phyloP scores from a whole-genome alignment of 108 stramenopile genomes.

The Skeletonema potamos region DNA sequence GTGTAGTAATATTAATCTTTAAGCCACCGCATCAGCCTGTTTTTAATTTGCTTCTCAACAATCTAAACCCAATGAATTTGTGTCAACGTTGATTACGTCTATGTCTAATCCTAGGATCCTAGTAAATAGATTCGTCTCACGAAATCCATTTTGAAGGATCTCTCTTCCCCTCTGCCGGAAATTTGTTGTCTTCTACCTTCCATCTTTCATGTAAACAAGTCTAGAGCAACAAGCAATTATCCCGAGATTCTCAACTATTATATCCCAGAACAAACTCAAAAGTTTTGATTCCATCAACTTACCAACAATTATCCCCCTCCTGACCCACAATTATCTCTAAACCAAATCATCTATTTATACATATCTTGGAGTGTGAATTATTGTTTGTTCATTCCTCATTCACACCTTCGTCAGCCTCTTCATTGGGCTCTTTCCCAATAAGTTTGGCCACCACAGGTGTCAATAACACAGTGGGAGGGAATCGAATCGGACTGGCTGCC shows the following conservation, averaged over 20 bases:
- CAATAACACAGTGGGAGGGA: conserved; percentile 94
- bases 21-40: background rate
- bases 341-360: background rate
- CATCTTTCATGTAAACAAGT: background rate
- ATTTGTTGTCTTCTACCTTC: background rate
- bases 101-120: background rate
- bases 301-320: background rate
- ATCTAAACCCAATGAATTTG: background rate
- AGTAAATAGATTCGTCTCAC: background rate
- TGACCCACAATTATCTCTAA: background rate
- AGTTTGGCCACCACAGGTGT: conserved; percentile 94
- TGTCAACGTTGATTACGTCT: background rate
- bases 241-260: background rate
- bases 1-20: no score
- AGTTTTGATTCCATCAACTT: background rate
- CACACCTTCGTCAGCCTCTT: conserved; percentile 25
- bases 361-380: background rate
- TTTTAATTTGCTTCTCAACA: background rate
- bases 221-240: background rate
- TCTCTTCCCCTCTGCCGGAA: background rate
- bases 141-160: background rate
- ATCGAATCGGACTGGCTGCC: conserved; percentile 95
- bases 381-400: background rate
- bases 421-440: conserved; percentile 87
- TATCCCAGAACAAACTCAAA: background rate